Base-by-base conservation (phyloP, 306 rosid species). In the Dalbergia cochinchinensis region DNA sequence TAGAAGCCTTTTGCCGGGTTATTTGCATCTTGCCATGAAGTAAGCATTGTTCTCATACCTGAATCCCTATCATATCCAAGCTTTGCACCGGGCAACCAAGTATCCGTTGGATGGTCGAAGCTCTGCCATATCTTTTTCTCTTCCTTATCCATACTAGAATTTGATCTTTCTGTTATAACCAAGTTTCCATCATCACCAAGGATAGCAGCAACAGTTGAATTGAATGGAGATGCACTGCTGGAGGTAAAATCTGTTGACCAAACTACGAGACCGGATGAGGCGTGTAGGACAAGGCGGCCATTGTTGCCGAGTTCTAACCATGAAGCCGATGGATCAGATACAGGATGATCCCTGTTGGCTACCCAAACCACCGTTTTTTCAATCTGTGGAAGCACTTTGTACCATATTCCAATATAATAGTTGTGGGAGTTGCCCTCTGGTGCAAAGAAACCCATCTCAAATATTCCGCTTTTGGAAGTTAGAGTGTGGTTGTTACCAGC, bases 101-200 rank as follows among this genome's bases (percentile, higher is more conserved):
- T 83, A 72, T 83, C 83, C 8, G 89, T 86, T 55, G 80, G 89
- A 73, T 86, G 75, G 39, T 83, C 84, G 19, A 86, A 83, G 58
- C 88, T 87, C 84, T 84, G 86, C 88, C 90, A 87, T 37, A 69
- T 19, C 3, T 65, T 50, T 4, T 4, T 11, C 26, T 1, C 7
- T 41, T 11, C 7, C 42, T 62, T 62, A 33, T 1, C 18, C 16
- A 10, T 19, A 18, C 4, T 7, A 19, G 63, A 64, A 61, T 69
- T 78, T 64, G 12, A 69, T 48, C 47, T 74, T 26, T 63, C 67
- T 53, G 35, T 53, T 26, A 80, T 16, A 20, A 84, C 66, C 14
- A 84, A 74, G 48, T 87, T 78, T 11, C 84, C 86, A 54, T 51
- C 77, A 51, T 81, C 82, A 16, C 80, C 71, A 61, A 86, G 78